These are phyloP conservation scores for Hyaloscypha bicolor DNA, from an alignment of 495 filamentous ascomycete genomes.

Conservation along the genomic window DNA sequence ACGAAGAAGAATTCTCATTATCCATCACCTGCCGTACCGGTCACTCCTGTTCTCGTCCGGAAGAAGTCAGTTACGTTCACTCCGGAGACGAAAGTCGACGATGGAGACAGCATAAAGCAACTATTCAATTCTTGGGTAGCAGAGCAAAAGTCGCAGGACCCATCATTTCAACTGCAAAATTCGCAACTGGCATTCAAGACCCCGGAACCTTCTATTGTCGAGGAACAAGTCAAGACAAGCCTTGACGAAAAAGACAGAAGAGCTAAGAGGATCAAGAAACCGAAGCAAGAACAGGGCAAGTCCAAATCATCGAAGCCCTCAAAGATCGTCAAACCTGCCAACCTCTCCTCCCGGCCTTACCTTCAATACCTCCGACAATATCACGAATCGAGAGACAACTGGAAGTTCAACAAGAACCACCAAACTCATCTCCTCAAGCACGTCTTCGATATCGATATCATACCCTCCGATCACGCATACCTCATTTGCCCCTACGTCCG, in stretches of 20 bases:
- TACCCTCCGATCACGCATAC: conserved; percentile 65
- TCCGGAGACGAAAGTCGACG: conserved; percentile 63
- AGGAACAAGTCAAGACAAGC: conserved; percentile 26
- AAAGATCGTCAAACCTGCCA: conserved; percentile 42
- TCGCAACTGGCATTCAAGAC: conserved; percentile 22
- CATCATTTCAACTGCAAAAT: conserved; percentile 25
- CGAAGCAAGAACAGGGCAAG: conserved; percentile 36
- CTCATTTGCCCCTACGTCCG: conserved; percentile 70
- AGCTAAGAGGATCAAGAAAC: conserved; percentile 31
- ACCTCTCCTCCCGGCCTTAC: conserved; percentile 54
- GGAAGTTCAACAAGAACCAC: conserved; percentile 94
- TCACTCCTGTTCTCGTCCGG: conserved; percentile 36
- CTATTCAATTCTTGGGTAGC: conserved; percentile 48
- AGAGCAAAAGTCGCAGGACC: conserved; percentile 37
- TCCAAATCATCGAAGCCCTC: conserved; percentile 22
- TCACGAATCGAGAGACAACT: conserved; percentile 62
- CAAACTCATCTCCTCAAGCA: conserved; percentile 83
- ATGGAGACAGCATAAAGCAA: conserved; percentile 51
- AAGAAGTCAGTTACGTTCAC: conserved; percentile 81
- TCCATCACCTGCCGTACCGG: conserved; percentile 8
- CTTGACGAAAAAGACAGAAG: conserved; percentile 29
- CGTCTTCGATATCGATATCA: conserved; percentile 64
- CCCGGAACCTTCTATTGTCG: conserved; percentile 23
- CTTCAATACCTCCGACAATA: conserved; percentile 74
- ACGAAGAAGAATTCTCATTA: conserved; percentile 15